Evolutionary conservation across 148 eudicot genomes (phyloP).

Genomic region (Nepenthes gracilis): DNA sequence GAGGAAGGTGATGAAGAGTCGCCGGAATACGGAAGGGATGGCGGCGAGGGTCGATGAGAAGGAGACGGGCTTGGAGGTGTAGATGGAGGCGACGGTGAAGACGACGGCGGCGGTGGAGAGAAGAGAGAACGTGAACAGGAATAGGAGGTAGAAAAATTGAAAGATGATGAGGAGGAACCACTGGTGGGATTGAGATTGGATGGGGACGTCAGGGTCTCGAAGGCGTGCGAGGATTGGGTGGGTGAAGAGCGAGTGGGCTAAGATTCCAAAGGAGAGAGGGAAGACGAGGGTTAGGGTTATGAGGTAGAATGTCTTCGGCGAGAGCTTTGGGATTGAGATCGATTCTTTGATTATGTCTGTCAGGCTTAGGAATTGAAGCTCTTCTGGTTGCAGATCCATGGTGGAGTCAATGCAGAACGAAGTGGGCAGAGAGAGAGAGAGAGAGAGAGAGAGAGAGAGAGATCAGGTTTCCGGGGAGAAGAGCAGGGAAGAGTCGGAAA

Average conservation of each 20-base stretch:
- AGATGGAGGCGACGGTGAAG: constrained; percentile 88
- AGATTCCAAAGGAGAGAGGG: constrained; percentile 87
- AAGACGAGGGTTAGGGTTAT: constrained; percentile 76
- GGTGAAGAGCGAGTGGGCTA: constrained; percentile 92
- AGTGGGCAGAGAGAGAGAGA: background rate
- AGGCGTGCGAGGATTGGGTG: constrained; percentile 62
- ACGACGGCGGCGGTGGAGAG: constrained; percentile 90
- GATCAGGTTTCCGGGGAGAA: background rate
- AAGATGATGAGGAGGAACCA: constrained; percentile 58
- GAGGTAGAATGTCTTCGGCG: constrained; percentile 70
- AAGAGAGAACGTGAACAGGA: constrained; percentile 83
- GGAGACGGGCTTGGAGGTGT: constrained; percentile 68
- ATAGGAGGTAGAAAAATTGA: constrained; percentile 71
- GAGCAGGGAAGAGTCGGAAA: background rate
- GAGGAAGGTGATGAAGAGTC: constrained; percentile 60
- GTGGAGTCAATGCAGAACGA: background rate
- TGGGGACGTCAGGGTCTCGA: constrained; percentile 27
- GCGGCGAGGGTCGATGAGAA: constrained; percentile 56
- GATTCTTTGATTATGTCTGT: constrained; percentile 55
- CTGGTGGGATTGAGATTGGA: constrained; percentile 27
- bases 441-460: background rate
- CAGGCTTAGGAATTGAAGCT: constrained; percentile 59
- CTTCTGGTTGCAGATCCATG: constrained; percentile 85
- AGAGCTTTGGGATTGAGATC: constrained; percentile 57
- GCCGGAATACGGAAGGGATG: constrained; percentile 58